Base-by-base conservation (phyloP, 371 early-diverging fungal species). In the Rhizopus delemar region DNA sequence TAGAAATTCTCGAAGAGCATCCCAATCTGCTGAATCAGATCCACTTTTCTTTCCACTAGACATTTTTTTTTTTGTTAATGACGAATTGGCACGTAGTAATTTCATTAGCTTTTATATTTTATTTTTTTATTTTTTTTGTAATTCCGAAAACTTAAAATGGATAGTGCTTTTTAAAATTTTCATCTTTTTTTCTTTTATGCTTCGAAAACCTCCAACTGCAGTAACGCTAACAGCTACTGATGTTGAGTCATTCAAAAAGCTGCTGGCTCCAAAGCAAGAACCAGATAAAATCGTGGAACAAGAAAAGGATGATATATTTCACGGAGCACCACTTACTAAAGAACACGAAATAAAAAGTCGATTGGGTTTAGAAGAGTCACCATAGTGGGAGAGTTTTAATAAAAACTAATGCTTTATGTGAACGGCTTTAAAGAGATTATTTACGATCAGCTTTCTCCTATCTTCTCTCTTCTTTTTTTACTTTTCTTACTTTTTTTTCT, bases 1-100 rank as follows among this genome's bases (percentile, higher is more conserved):
- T 63, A 87, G 62, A 53, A 83, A 78, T 16, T 70, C 69, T 31
- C 81, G 60, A 8, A 87, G 63, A 3, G 80, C 71, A 56, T 79
- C 83, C 74, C 73, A 71, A 39, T 70, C 81, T 33, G 75, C 12
- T 5, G 43, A 5, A 43, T 43, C 15, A n/a, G 43, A 43, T n/a
- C 15, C 15, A 15, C 22, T 22, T 22, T 43, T 43, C 15, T 43
- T 11, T 43, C n/a, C 5, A 15, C 15, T 43, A 5, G 43, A 43
- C 43, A 43, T 43, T 43, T 43, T 43, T 43, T 43, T 43, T 43
- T 43, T 13, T 5, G 5, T 36, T 1, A 36, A 36, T 36, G 36
- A 36, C 36, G 36, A 36, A 36, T 36, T 6, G 36, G 36, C 22
- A 22, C 22, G 22, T 22, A 22, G 22, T 22, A 22, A 22, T 50